Evolutionary conservation across 2,329 filamentous ascomycete species (phyloP), one percentile per base, ranked within the genome.

Genomic region (Sporothrix curviconia): DNA sequence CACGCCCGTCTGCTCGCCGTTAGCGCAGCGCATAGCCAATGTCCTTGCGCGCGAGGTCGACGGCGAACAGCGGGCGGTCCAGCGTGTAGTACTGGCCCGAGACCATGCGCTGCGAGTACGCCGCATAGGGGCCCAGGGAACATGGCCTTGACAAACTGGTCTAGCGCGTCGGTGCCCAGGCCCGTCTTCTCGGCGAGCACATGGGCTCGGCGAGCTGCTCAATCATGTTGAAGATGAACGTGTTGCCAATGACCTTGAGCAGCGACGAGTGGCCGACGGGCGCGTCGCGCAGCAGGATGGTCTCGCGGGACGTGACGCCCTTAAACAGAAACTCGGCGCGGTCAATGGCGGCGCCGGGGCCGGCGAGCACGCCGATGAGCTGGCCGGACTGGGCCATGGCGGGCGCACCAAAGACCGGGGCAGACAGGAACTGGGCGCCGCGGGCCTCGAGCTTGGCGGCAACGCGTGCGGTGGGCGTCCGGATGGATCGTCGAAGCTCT

Each of bases 401-500:
- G 2, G 86, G 85, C 1, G 85, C 84, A 6, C 87, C 87, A 65
- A 91, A 91, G 4, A 92, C 83, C 17, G 79, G 79, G 5, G 75
- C 78, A 0, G 89, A 87, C 17, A 95, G 82, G 66, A 95, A 95
- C 39, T 84, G 77, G 2, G 81, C 90, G 6, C 87, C 87, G 24
- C 78, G 77, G 1, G 69, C 76, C 12, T 75, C 74, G 59, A 87
- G 74, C 25, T 71, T 75, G 63, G 82, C 76, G 25, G 85, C 85
- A 3, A 90, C 71, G 25, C 76, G 77, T 60, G 89, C 81, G 1
- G 88, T 89, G 4, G n/a, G 88, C 90, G 56, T 92, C 86, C 0
- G 92, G 91, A 70, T 94, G 88, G 36, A 96, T 82, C 25, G 91
- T 96, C 3, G n/a, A 89, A 94, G 77, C 87, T 92, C 68, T 96